Evolutionary conservation across 176 grass and related monocot genomes (phyloP).

Genomic region (Alloteropsis semialata): DNA sequence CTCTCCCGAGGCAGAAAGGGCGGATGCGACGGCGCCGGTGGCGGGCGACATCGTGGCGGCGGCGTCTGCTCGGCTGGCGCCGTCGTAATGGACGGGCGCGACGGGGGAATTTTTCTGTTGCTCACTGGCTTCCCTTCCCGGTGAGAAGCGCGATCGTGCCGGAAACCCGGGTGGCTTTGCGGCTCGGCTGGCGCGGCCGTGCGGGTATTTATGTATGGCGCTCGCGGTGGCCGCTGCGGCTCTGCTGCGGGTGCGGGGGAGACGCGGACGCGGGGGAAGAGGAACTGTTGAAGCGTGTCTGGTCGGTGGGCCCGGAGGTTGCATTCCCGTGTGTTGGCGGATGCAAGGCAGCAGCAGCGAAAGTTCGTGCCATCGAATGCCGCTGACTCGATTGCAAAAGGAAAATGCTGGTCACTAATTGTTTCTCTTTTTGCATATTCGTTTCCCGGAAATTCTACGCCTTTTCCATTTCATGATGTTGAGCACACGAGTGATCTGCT

Average conservation of each 20-base stretch:
- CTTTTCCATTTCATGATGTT: neutral
- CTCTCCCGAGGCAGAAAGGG: neutral
- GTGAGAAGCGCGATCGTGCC: neutral
- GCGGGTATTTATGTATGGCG: constrained; percentile 2
- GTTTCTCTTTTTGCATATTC: neutral
- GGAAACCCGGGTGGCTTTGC: neutral
- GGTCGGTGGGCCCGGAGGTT: neutral
- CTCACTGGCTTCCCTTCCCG: neutral
- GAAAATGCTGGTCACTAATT: neutral
- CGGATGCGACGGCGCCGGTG: constrained; percentile 40
- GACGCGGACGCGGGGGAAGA: neutral
- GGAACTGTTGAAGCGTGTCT: too few species aligned
- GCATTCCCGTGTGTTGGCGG: neutral
- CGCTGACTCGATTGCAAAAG: neutral
- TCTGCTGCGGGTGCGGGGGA: too few species aligned
- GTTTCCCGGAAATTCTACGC: neutral
- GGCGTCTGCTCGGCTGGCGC: constrained; percentile 42
- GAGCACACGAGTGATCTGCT: neutral
- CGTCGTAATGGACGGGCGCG: constrained; percentile 28
- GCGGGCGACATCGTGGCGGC: constrained; percentile 58
- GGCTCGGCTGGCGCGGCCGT: neutral
- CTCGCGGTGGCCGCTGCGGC: neutral
- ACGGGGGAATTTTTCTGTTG: neutral
- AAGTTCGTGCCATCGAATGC: neutral
- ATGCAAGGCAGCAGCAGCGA: neutral